A percentile compares a stretch with the other conserved stretches of the same genome.
phyloP scores from a whole-genome alignment of 2,329 filamentous ascomycete species.

The Verticillium nonalfalfae region DNA sequence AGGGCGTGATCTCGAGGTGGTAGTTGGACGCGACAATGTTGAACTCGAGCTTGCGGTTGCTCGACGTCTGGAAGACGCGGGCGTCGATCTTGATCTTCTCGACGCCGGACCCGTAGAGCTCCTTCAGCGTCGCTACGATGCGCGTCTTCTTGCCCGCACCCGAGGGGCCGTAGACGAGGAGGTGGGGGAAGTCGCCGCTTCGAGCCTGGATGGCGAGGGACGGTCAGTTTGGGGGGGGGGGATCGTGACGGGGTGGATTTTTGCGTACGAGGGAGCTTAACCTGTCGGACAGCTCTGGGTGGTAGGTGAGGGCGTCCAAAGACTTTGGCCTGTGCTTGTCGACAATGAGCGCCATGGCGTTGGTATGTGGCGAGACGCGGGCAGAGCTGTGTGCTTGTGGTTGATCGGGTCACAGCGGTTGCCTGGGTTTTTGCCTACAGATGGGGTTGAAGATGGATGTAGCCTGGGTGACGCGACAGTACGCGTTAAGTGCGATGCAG shows the following conservation, averaged over 20 bases:
- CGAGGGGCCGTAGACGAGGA: conserved; percentile 93
- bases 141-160: conserved; percentile 97
- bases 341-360: conserved; percentile 60
- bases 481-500: conserved; percentile 4
- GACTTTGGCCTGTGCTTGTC: conserved; percentile 69
- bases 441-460: neutral
- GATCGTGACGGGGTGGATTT: conserved; percentile 7
- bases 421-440: neutral
- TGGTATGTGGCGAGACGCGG: conserved; percentile 4
- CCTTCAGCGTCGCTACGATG: conserved; percentile 90
- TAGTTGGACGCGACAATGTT: conserved; percentile 97
- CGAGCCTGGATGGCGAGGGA: conserved; percentile 60
- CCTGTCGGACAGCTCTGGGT: conserved; percentile 79
- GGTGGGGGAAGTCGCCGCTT: conserved; percentile 95
- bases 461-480: conserved; percentile 1
- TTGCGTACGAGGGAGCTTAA: conserved; percentile 72
- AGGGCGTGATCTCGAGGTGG: conserved; percentile 96
- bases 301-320: conserved; percentile 77
- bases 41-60: conserved; percentile 97
- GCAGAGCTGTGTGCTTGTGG: neutral
- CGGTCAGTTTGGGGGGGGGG: neutral
- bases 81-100: conserved; percentile 99
- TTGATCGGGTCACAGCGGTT: conserved; percentile 1
- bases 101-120: conserved; percentile 92
- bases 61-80: conserved; percentile 89